Evolutionary conservation across 2,329 filamentous ascomycete species (phyloP), one percentile per base, ranked within the genome.

Genomic region (Parastagonospora avenae): DNA sequence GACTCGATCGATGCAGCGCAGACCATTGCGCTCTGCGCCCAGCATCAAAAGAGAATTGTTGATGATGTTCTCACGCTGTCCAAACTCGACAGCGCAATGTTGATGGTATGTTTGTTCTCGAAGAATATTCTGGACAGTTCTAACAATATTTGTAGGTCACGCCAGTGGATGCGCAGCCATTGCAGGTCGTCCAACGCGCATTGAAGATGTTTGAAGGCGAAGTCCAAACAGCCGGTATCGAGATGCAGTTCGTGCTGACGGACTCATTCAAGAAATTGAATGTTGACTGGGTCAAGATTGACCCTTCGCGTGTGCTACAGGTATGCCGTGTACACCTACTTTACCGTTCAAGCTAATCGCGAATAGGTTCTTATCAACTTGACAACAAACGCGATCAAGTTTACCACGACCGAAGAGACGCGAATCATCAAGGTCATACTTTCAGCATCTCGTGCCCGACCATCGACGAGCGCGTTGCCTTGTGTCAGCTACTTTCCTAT

Each of bases 121-220:
- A n/a, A 2, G 8, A 11, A 8, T 31, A 4, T 3, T 24, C 1
- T 10, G 12, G 14, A 6, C 29, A 2, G 37, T 31, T 35, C 48
- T 58, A 45, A 56, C 38, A 32, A 9, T 11, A 36, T 1, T 1
- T 6, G 11, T 40, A 68, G 66, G 66, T 92, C 6, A 88, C 88
- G 0, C 89, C 89, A 1, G 84, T 87, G 15, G 85, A 85, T 10
- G 83, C 86, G 1, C 84, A 89, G 59, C 88, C 89, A 0, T 77
- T 89, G 44, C 79, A 80, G 8, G 83, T 92, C 36, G 82, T 91
- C 2, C 80, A 85, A 47, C 81, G 84, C 28, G 85, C 88, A 0
- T 68, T 92, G 31, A 90, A 89, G 66, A 92, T 93, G 82, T 92
- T 92, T 59, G 87, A 90, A 60, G 85, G 87, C 4, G 89, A 92